Evolutionary conservation across 176 grass and related monocot genomes (phyloP).

Genomic region (Puya raimondii): DNA sequence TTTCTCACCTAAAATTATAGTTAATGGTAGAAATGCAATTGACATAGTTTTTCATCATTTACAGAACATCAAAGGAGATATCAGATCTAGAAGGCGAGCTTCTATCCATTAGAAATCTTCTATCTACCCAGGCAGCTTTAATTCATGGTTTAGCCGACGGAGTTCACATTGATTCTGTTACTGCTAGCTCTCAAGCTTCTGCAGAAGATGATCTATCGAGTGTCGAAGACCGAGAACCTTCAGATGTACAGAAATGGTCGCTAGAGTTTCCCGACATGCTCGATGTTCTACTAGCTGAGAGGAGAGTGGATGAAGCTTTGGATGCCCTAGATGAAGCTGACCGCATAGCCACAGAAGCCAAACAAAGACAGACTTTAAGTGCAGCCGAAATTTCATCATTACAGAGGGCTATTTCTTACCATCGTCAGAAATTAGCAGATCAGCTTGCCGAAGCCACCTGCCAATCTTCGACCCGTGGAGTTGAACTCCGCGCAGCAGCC

Average conservation of each 20-base stretch:
- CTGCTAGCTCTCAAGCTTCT: constrained; percentile 40
- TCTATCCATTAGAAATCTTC: constrained; percentile 77
- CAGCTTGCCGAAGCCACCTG: constrained; percentile 92
- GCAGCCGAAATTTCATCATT: constrained; percentile 40
- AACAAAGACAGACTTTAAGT: constrained; percentile 41
- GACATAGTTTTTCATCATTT: neutral
- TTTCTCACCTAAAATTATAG: too few species aligned
- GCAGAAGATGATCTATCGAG: constrained; percentile 39
- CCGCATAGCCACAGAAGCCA: constrained; percentile 38
- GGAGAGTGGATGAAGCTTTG: constrained; percentile 85
- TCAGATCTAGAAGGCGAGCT: constrained; percentile 95
- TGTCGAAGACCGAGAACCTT: constrained; percentile 66
- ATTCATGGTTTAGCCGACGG: constrained; percentile 82
- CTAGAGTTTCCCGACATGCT: constrained; percentile 86
- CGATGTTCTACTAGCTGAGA: constrained; percentile 78
- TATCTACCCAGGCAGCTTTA: constrained; percentile 67
- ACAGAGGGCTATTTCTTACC: constrained; percentile 42
- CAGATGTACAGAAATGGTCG: constrained; percentile 84
- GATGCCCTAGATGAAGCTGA: constrained; percentile 88
- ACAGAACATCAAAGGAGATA: constrained; percentile 94
- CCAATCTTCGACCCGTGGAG: constrained; percentile 75
- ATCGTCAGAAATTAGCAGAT: constrained; percentile 77
- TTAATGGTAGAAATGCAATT: neutral
- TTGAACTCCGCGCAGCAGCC: constrained; percentile 90
- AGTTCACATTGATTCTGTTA: constrained; percentile 66